phyloP scores from a whole-genome alignment of 495 filamentous ascomycete genomes.

The Neurospora intermedia region DNA sequence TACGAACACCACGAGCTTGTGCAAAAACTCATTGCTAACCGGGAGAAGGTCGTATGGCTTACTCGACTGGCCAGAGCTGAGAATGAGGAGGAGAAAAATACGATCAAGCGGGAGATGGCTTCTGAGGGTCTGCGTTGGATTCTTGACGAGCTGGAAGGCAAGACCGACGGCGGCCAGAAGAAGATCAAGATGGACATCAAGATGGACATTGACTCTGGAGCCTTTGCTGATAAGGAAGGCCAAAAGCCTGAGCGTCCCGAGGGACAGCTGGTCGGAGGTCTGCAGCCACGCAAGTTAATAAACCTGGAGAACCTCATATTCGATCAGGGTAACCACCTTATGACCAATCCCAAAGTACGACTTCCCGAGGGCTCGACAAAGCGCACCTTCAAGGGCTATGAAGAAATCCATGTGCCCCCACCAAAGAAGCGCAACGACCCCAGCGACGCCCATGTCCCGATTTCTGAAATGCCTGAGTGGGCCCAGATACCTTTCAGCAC shows the following conservation, averaged over 20 bases:
- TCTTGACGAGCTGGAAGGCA: constrained; percentile 67
- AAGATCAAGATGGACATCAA: constrained; percentile 71
- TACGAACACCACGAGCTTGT: constrained; percentile 94
- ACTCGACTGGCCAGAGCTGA: constrained; percentile 81
- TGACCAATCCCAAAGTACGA: constrained; percentile 93
- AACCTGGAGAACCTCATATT: constrained; percentile 95
- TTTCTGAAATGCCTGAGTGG: constrained; percentile 87
- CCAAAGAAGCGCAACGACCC: constrained; percentile 76
- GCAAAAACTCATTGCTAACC: constrained; percentile 81
- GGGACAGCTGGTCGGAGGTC: constrained; percentile 64
- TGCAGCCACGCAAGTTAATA: constrained; percentile 78
- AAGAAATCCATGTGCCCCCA: constrained; percentile 92
- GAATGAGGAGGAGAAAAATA: constrained; percentile 61
- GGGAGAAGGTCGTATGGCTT: constrained; percentile 89
- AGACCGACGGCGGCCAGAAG: constrained; percentile 44
- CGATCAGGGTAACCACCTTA: constrained; percentile 95
- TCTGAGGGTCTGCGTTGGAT: constrained; percentile 79
- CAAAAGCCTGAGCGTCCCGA: constrained; percentile 40
- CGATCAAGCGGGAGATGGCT: constrained; percentile 81
- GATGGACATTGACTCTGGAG: constrained; percentile 84
- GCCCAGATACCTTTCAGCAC: constrained; percentile 74
- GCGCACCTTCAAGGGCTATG: constrained; percentile 91
- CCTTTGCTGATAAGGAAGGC: constrained; percentile 34
- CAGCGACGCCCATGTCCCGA: constrained; percentile 68
- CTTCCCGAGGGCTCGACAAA: constrained; percentile 94